A percentile compares a stretch with the other conserved stretches of the same genome.
Conservation (phyloP, 2,329 filamentous ascomycete species). For the Penicillium sp. region DNA sequence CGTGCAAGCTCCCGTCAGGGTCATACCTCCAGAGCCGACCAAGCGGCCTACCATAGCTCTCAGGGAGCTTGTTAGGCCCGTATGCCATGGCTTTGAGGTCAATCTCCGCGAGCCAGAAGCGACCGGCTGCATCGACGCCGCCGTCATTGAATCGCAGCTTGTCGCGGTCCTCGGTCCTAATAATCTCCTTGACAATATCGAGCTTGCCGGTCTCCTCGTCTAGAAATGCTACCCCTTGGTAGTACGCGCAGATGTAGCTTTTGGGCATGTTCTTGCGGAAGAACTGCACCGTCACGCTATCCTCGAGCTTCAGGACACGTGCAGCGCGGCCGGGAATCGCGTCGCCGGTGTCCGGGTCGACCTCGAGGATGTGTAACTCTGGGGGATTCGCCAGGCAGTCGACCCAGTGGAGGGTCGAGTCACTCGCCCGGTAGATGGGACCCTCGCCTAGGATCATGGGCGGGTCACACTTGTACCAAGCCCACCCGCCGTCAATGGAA, state of each 20-base stretch:
- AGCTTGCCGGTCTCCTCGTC: slow-evolving; percentile 43
- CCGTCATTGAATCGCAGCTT: slow-evolving; percentile 44
- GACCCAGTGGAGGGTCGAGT: slow-evolving; percentile 40
- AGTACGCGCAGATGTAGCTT: slow-evolving; percentile 47
- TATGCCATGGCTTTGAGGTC: slow-evolving; percentile 40
- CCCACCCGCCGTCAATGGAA: slow-evolving; percentile 1
- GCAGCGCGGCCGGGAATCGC: no score
- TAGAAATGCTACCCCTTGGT: slow-evolving; percentile 43
- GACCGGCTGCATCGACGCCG: slow-evolving; percentile 38
- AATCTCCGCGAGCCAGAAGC: slow-evolving; percentile 46
- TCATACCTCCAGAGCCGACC: slow-evolving; percentile 30
- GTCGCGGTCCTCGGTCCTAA: slow-evolving; percentile 33
- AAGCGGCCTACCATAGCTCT: slow-evolving; percentile 17
- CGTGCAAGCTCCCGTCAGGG: slow-evolving; percentile 31
- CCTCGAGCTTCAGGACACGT: no score
- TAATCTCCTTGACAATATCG: slow-evolving; percentile 44
- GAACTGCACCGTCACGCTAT: no score
- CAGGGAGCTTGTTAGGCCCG: slow-evolving; percentile 33
- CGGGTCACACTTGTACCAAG: slow-evolving; percentile 21
- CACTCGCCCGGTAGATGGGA: slow-evolving; percentile 37
- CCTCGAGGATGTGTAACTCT: slow-evolving; percentile 41
- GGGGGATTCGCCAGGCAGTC: slow-evolving; percentile 36
- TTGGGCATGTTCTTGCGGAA: slow-evolving; percentile 32
- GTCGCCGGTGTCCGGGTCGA: slow-evolving; percentile 34
- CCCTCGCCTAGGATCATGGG: slow-evolving; percentile 37